These are phyloP conservation scores for Aureobasidium namibiae DNA, from an alignment of 2,329 filamentous ascomycete genomes.

Conservation along the genomic window DNA sequence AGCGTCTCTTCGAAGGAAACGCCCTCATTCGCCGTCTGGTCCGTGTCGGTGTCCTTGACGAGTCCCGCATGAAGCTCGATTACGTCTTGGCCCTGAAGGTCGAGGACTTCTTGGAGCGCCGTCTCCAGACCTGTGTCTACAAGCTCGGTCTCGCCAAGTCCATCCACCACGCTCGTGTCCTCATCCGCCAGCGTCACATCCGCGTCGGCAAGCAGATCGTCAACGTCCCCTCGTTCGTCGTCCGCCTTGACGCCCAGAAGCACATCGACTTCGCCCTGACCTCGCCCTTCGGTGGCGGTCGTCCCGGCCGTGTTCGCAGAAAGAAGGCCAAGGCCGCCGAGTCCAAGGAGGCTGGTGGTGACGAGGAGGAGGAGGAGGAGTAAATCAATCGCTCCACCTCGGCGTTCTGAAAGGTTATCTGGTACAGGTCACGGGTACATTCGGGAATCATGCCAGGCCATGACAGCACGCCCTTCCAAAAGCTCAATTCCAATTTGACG, in stretches of 20 bases:
- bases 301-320: slow-evolving; percentile 94
- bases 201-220: slow-evolving; percentile 99
- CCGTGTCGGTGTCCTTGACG: slow-evolving; percentile 98
- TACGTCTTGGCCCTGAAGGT: slow-evolving; percentile 99
- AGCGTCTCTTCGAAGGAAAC: slow-evolving; percentile 99
- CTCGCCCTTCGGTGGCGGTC: slow-evolving; percentile 95
- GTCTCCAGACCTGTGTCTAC: slow-evolving; percentile 99
- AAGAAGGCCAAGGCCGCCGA: slow-evolving; percentile 99
- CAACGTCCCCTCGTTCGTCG: slow-evolving; percentile 98
- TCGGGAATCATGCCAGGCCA: slow-evolving; percentile 9
- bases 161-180: slow-evolving; percentile 99
- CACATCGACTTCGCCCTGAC: slow-evolving; percentile 99
- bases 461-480: slow-evolving; percentile 11
- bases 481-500: slow-evolving; percentile 13
- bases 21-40: slow-evolving; percentile 99
- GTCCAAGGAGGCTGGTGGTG: slow-evolving; percentile 69
- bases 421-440: slow-evolving; percentile 5
- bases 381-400: slow-evolving; percentile 20
- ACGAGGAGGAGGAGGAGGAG: slow-evolving; percentile 82
- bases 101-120: slow-evolving; percentile 99
- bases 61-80: slow-evolving; percentile 99
- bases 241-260: slow-evolving; percentile 99
- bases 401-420: not conserved
- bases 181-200: slow-evolving; percentile 99
- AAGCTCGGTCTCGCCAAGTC: slow-evolving; percentile 99